Conservation (phyloP, 2,329 filamentous ascomycete species). For the Hirsutella minnesotensis region DNA sequence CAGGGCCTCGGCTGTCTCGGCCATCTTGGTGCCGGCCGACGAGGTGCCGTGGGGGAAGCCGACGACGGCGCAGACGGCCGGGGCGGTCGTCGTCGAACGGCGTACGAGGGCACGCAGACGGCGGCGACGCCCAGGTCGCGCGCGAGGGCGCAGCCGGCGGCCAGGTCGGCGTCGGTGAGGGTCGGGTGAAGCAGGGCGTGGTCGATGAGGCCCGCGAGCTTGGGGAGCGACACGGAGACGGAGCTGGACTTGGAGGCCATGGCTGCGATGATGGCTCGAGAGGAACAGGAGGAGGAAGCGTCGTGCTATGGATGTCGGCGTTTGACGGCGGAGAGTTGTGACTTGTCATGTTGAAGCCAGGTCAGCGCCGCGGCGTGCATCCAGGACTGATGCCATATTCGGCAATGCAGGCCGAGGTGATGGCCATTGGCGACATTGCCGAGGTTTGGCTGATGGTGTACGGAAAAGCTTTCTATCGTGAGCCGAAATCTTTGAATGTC, state of each 20-base stretch:
- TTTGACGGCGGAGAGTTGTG: no score
- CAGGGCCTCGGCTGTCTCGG: slow-evolving; percentile 36
- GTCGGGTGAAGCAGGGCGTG: slow-evolving; percentile 51
- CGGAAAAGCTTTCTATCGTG: no score
- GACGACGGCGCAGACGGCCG: slow-evolving; percentile 41
- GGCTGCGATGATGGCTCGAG: background rate
- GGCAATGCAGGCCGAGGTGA: no score
- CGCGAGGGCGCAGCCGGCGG: slow-evolving; percentile 26
- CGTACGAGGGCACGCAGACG: slow-evolving; percentile 47
- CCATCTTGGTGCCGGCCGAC: slow-evolving; percentile 39
- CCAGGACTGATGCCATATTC: no score
- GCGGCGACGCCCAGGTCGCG: slow-evolving; percentile 30
- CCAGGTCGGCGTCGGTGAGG: slow-evolving; percentile 43
- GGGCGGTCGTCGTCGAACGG: no score
- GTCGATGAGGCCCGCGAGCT: slow-evolving; percentile 44
- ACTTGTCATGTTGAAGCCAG: no score
- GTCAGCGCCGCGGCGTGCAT: no score
- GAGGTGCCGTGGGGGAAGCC: slow-evolving; percentile 50
- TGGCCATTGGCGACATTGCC: no score
- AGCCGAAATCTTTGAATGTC: no score
- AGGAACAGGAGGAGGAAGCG: no score
- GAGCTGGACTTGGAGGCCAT: slow-evolving; percentile 6
- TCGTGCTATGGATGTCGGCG: no score
- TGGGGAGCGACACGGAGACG: slow-evolving; percentile 28
- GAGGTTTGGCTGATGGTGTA: no score